Base-by-base conservation (phyloP, 495 filamentous ascomycete genomes). In the Rhypophila decipiens region DNA sequence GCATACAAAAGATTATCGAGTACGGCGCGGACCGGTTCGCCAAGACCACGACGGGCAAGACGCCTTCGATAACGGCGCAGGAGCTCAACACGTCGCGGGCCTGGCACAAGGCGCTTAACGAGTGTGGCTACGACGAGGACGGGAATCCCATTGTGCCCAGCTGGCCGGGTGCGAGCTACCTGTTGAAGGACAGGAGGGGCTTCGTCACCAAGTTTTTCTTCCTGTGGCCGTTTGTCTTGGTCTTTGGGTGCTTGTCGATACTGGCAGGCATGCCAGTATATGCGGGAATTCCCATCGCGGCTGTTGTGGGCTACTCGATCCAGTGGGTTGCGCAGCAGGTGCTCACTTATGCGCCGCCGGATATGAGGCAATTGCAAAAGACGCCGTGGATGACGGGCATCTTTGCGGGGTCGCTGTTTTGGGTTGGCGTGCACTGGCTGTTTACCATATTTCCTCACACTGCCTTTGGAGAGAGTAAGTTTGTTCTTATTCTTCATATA, bases 381-480 rank as follows among this genome's bases (percentile, higher is more conserved):
- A 96, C 94, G 56, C 91, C 93, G 11, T 96, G 87, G 72, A 71
- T 98, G 45, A 83, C 93, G 1, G 93, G 93, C 49, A 88, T 97
- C 20, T 97, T 97, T 72, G 88, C 88, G 10, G 90, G 77, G 17
- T 82, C 90, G 1, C 64, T 95, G 23, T 94, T 94, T 57, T 85
- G 89, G 74, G 80, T 87, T n/a, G 84, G 83, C 21, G 56, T 87
- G 29, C 76, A 84, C 50, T 97, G 88, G 78, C 45, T 87, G 24
- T 74, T 85, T 22, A 71, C 75, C 29, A 74, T 97, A 46, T 65
- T 96, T 17, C 87, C 86, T 42, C 73, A 78, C 82, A 76, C 64
- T 63, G 69, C 58, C 24, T 51, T 61, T 47, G 52, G 56, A 31
- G 24, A 44, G 4, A 56, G 66, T 69, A 48, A 46, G 61, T 57